Base-by-base conservation (phyloP, 352 stramenopile genomes). In the Globisporangium barbulae region DNA sequence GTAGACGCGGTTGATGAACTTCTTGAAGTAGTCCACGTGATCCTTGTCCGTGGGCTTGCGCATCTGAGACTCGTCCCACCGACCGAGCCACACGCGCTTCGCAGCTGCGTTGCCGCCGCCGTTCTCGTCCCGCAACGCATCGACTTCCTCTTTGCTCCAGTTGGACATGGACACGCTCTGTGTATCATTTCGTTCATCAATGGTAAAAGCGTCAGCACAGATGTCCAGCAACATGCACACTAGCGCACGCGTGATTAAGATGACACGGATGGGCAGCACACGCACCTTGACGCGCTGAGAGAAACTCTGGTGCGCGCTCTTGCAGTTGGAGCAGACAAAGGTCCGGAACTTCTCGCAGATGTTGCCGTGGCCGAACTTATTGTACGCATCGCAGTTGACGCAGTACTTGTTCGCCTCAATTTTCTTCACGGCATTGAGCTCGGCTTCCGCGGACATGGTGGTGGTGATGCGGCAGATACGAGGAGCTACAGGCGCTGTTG, bases 261-360 rank as follows among this genome's bases (percentile, higher is more conserved):
- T 28, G 25, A 28, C 33, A 59, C n/a, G 53, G 3, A 22, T 21
- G 54, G 25, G 25, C 25, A 28, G 25, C 41, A 31, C 6, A 59
- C 49, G 1, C 59, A 82, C 88, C 73, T 98, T 98, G 73, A 97
- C 97, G 79, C 95, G 91, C 72, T 97, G 93, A 45, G 80, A 96
- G 66, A 91, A 97, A 67, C 93, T 96, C 76, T 98, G 93, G 72
- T 98, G 95, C 13, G 89, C 92, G 48, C 85, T 93, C 79, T 98
- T 98, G 79, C 95, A 98, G 64, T 94, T 85, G 68, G 92, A 92
- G 76, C 95, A 98, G 28, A 98, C 90, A 75, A 98, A 98, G 60
- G 86, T 93, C 59, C 75, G 93, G 67, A 90, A 85, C 73, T 97
- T 96, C 64, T 97, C 92, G 77, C 91, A 98, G 41, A 98, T 77